These are phyloP conservation scores for Pichia paraexigua DNA, from an alignment of 805 yeast species.

Conservation along the genomic window DNA sequence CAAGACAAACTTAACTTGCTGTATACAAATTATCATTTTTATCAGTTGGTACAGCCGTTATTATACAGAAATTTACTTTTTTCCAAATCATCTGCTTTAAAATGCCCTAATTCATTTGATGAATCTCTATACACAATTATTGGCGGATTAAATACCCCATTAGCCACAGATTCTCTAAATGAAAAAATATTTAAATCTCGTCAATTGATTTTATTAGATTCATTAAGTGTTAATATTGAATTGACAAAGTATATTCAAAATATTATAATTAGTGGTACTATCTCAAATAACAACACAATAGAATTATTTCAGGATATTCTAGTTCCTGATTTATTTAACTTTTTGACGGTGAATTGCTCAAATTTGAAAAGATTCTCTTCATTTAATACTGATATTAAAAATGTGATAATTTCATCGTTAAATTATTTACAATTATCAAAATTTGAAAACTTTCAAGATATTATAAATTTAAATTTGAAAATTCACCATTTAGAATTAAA, in stretches of 20 bases:
- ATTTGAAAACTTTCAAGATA: conserved; percentile 1
- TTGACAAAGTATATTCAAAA: conserved; percentile 29
- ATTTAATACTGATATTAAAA: not conserved
- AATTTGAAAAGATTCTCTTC: conserved; percentile 8
- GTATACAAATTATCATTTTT: conserved; percentile 25
- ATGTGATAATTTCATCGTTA: conserved; percentile 1
- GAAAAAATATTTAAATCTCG: conserved; percentile 31
- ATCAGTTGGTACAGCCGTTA: conserved; percentile 23
- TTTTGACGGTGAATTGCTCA: conserved; percentile 9
- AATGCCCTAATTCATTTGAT: conserved; percentile 23
- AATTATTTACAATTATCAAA: conserved; percentile 9
- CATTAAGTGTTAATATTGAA: conserved; percentile 29
- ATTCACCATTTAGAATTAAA: not conserved
- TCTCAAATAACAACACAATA: conserved; percentile 15
- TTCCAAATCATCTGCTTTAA: conserved; percentile 27
- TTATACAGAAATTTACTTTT: conserved; percentile 34
- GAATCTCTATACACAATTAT: conserved; percentile 33
- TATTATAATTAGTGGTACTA: conserved; percentile 26
- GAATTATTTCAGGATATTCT: not conserved
- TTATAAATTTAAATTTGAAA: not conserved
- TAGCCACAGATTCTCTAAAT: conserved; percentile 30
- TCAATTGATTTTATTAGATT: conserved; percentile 33
- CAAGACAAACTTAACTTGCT: conserved; percentile 30
- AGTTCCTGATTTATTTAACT: not conserved
- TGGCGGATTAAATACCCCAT: conserved; percentile 29